Percentiles rank a stretch among this genome's conserved stretches.
Evolutionary conservation across 352 stramenopile species (phyloP).

Genomic region (Achlya hypogyna): DNA sequence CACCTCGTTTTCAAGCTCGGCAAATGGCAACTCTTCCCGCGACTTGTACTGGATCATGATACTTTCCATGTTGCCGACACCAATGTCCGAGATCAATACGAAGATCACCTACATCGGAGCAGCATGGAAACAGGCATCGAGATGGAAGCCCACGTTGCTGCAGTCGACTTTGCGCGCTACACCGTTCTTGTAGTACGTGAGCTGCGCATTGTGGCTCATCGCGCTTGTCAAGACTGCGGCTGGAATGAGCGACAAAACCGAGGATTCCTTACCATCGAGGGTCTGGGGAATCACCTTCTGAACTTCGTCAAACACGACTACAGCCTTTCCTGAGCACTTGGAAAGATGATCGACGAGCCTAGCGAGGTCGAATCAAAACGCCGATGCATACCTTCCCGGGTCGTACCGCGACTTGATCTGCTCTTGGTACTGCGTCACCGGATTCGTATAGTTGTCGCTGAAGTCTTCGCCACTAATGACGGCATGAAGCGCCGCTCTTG

Average conservation of each 20-base stretch:
- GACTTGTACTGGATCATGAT: slow-evolving; percentile 73
- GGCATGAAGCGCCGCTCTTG: background rate
- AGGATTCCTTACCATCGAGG: slow-evolving; percentile 43
- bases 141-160: slow-evolving; percentile 41
- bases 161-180: slow-evolving; percentile 56
- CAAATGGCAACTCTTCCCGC: slow-evolving; percentile 50
- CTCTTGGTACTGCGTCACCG: slow-evolving; percentile 71
- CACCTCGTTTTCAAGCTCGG: slow-evolving; percentile 60
- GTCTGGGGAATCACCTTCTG: slow-evolving; percentile 87
- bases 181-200: slow-evolving; percentile 70
- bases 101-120: slow-evolving; percentile 58
- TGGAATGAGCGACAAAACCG: background rate
- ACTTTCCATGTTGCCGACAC: slow-evolving; percentile 70
- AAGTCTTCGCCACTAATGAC: slow-evolving; percentile 72
- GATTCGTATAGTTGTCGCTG: slow-evolving; percentile 73
- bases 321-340: slow-evolving; percentile 72
- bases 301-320: slow-evolving; percentile 88
- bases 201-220: slow-evolving; percentile 51
- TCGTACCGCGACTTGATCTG: slow-evolving; percentile 69
- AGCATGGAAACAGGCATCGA: background rate
- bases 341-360: slow-evolving; percentile 74
- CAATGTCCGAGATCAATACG: slow-evolving; percentile 84
- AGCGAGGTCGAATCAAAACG: background rate
- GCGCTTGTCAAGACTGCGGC: slow-evolving; percentile 60
- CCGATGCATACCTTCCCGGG: background rate